Percentiles rank a stretch among this genome's conserved stretches.
Evolutionary conservation across 1,139 yeast genomes (phyloP).

Genomic region (Sugiyamaella grinbergsii): DNA sequence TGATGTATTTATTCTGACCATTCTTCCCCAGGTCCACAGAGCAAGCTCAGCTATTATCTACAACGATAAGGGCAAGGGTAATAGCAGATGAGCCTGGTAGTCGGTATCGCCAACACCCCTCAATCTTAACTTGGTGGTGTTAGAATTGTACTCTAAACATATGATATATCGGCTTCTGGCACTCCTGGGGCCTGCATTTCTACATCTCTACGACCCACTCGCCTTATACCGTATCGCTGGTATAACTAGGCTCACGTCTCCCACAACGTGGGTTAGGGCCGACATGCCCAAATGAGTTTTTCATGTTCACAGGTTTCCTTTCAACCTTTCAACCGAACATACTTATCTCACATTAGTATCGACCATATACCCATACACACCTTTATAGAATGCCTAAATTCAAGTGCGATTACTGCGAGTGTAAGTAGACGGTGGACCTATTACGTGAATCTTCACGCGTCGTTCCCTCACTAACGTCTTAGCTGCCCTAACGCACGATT

Average conservation of each 20-base stretch:
- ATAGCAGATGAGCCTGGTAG: not conserved
- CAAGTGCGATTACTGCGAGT: conserved; percentile 79
- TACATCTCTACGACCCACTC: no score
- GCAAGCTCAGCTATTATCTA: no score
- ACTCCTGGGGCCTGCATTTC: no score
- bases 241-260: no score
- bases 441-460: not conserved
- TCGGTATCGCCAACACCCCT: not conserved
- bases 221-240: no score
- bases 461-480: conserved; percentile 10
- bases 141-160: not conserved
- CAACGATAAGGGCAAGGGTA: not conserved
- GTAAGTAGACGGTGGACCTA: conserved; percentile 33
- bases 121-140: not conserved
- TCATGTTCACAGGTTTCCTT: conserved; percentile 13
- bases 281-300: not conserved
- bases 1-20: no score
- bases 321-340: no score
- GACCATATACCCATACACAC: not conserved
- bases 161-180: not conserved
- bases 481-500: conserved; percentile 82
- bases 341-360: not conserved
- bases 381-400: conserved; percentile 16
- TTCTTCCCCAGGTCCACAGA: no score
- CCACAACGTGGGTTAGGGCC: not conserved